A percentile compares a stretch with the other conserved stretches of the same genome.
Conservation (phyloP, 148 eudicot species). For the Silene uniflora region DNA sequence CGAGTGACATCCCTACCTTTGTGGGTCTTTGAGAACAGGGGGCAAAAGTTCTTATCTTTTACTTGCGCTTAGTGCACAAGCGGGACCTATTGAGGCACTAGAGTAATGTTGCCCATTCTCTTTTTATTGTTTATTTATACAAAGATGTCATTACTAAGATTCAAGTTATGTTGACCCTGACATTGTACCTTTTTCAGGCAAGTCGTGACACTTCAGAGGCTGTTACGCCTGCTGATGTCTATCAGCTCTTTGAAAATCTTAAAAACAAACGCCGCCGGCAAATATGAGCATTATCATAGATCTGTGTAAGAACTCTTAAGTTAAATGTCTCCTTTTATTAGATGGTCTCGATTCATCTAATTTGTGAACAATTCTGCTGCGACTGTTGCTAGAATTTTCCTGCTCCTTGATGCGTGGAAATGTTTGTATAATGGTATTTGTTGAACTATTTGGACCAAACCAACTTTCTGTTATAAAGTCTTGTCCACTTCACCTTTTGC, state of each 20-base stretch:
- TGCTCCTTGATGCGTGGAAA: not conserved
- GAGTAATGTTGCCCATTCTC: not conserved
- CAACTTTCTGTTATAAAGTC: not conserved
- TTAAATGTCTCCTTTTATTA: constrained; percentile 11
- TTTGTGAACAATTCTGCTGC: not conserved
- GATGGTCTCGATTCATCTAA: constrained; percentile 1
- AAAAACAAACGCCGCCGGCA: constrained; percentile 19
- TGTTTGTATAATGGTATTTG: constrained; percentile 17
- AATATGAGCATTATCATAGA: constrained; percentile 3
- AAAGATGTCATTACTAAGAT: not conserved
- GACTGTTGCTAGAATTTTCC: constrained; percentile 12
- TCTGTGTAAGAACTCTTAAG: not conserved
- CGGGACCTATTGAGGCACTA: not conserved
- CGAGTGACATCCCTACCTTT: no score
- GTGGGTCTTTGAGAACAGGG: no score
- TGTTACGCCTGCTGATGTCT: constrained; percentile 56
- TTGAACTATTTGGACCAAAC: constrained; percentile 3
- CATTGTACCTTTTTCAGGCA: constrained; percentile 37
- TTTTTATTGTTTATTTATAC: not conserved
- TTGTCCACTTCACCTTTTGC: not conserved
- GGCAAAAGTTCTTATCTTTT: no score
- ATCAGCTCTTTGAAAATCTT: constrained; percentile 23
- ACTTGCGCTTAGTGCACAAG: not conserved
- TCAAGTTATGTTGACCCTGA: not conserved
- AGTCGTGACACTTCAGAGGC: constrained; percentile 54